Conservation (phyloP, 2,329 filamentous ascomycete genomes). For the Claviceps sp. region DNA sequence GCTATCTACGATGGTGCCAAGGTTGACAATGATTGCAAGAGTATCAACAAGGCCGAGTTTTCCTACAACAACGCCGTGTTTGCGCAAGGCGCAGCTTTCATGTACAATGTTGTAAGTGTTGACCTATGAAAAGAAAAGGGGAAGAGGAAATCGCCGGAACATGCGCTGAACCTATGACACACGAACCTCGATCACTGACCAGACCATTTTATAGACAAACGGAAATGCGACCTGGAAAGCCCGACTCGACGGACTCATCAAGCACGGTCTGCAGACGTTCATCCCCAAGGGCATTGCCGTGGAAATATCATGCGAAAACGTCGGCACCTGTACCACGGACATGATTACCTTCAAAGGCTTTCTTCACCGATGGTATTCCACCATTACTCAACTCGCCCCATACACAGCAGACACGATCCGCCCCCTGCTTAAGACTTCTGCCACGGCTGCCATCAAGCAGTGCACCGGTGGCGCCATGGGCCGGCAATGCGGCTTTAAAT, state of each 20-base stretch:
- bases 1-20: conserved; percentile 47
- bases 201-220: conserved; percentile 24
- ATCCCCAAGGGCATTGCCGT: conserved; percentile 43
- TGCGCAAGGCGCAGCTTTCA: conserved; percentile 44
- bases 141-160: neutral
- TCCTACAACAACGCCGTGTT: conserved; percentile 48
- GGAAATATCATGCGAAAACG: conserved; percentile 46
- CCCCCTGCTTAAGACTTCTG: conserved; percentile 37
- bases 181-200: conserved; percentile 1
- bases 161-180: neutral
- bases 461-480: conserved; percentile 37
- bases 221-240: conserved; percentile 36
- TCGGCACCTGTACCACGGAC: conserved; percentile 45
- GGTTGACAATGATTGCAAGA: conserved; percentile 37
- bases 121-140: neutral
- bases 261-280: conserved; percentile 29
- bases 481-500: conserved; percentile 40
- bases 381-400: conserved; percentile 39
- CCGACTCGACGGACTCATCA: conserved; percentile 28
- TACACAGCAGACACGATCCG: conserved; percentile 36
- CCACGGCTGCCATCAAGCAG: conserved; percentile 38
- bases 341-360: conserved; percentile 52
- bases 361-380: conserved; percentile 42
- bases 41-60: conserved; percentile 43
- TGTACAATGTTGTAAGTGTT: conserved; percentile 44